Conservation (phyloP, 176 grass and related monocot species). For the Avena atlantica region DNA sequence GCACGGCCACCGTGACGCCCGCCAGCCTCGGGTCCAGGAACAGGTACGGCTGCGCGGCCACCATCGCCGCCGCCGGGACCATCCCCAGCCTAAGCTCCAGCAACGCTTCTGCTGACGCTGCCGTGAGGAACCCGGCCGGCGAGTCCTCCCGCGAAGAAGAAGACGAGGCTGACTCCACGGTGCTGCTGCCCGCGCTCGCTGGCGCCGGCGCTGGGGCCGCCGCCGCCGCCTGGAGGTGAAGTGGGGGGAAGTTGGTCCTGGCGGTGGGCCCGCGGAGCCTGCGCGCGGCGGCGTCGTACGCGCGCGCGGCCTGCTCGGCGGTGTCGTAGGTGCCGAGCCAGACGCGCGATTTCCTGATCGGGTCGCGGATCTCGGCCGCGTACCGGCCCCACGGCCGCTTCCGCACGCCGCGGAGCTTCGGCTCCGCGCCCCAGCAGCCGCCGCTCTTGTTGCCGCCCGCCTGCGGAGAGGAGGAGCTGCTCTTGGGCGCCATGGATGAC, state of each 20-base stretch:
- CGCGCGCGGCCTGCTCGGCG: slow-evolving; percentile 53
- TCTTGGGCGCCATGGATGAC: slow-evolving; percentile 24
- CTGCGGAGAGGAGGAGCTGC: not conserved
- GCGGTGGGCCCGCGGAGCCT: slow-evolving; percentile 50
- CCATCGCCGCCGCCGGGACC: not conserved
- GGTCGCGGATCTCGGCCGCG: slow-evolving; percentile 76
- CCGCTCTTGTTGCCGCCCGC: not conserved
- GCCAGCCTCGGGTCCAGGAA: not conserved
- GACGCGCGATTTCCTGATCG: slow-evolving; percentile 50
- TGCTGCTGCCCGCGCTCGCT: not conserved
- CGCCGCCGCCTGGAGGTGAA: no score
- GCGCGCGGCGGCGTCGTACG: slow-evolving; percentile 67
- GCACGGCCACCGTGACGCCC: not conserved
- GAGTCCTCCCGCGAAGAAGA: not conserved
- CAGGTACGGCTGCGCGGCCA: slow-evolving; percentile 17
- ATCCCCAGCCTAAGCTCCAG: not conserved
- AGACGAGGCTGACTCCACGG: not conserved
- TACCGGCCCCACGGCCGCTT: slow-evolving; percentile 73
- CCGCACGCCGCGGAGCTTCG: slow-evolving; percentile 63
- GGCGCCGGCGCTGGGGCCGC: no score
- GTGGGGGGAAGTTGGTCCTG: slow-evolving; percentile 51
- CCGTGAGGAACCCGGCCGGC: not conserved
- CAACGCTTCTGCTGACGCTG: not conserved
- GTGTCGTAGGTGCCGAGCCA: slow-evolving; percentile 84
- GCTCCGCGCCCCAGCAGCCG: not conserved